Percentiles rank a stretch among this genome's conserved stretches.
phyloP scores from a whole-genome alignment of 73 alveolate genomes.

The Tetrahymena malaccensis region DNA sequence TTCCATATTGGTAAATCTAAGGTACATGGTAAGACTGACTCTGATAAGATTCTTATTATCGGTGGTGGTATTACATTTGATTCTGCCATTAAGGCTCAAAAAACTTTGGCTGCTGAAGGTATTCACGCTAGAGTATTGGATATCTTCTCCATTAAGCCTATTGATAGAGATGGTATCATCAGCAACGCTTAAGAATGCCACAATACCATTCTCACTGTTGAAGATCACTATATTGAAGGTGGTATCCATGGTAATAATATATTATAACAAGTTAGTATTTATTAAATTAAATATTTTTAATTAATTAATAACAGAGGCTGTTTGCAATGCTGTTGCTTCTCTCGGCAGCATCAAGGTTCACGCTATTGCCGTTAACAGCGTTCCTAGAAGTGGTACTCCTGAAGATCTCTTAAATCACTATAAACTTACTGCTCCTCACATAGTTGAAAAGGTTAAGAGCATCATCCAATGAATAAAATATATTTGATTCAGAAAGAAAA shows the following conservation, averaged over 20 bases:
- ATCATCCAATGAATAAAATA: background rate
- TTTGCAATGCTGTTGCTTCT: constrained; percentile 43
- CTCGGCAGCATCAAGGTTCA: constrained; percentile 40
- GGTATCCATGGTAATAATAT: constrained; percentile 48
- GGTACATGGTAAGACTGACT: constrained; percentile 12
- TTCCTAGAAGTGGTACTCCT: constrained; percentile 74
- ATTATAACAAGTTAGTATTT: background rate
- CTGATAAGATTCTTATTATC: constrained; percentile 48
- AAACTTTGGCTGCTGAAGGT: constrained; percentile 40
- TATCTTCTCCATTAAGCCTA: constrained; percentile 61
- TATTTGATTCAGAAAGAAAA: background rate
- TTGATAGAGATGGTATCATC: constrained; percentile 43
- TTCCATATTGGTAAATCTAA: constrained; percentile 58
- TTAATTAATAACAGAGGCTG: constrained; percentile 46
- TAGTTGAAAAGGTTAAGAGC: constrained; percentile 37
- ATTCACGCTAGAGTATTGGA: constrained; percentile 61
- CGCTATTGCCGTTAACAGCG: constrained; percentile 39
- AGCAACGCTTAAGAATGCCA: constrained; percentile 32
- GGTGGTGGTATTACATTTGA: constrained; percentile 69
- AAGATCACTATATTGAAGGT: constrained; percentile 76
- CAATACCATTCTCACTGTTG: constrained; percentile 51
- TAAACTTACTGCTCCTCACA: constrained; percentile 45
- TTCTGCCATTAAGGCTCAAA: constrained; percentile 55
- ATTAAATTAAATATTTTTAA: background rate
- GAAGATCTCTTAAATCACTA: constrained; percentile 46